Conservation (phyloP, 164 flowering plant genomes). For the Vitis riparia region DNA sequence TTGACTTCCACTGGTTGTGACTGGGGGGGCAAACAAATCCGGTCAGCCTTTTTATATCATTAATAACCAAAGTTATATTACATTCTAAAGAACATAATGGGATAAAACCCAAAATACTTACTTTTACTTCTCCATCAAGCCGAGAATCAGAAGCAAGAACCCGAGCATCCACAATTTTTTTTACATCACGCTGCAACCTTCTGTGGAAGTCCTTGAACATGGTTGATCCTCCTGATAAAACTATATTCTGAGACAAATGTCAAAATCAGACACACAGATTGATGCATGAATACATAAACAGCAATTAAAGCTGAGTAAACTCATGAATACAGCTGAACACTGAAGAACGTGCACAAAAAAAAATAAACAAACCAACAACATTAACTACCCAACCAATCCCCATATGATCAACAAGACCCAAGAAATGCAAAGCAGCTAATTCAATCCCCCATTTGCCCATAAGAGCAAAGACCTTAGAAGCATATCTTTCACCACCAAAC, state of each 20-base stretch:
- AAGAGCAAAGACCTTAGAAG: no score
- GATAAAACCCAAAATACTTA: conserved; percentile 22
- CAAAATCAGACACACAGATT: background rate
- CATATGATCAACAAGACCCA: no score
- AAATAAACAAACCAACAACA: no score
- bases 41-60: background rate
- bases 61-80: background rate
- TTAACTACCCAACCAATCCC: no score
- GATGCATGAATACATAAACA: no score
- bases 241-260: conserved; percentile 67
- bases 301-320: no score
- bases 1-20: conserved; percentile 96
- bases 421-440: no score
- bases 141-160: conserved; percentile 72
- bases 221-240: conserved; percentile 97
- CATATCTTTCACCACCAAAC: no score
- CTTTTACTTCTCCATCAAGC: conserved; percentile 79
- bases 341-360: no score
- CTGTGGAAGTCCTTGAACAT: conserved; percentile 96
- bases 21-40: conserved; percentile 31
- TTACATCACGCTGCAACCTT: conserved; percentile 91
- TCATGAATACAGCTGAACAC: no score
- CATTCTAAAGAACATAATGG: background rate
- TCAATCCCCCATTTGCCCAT: no score
- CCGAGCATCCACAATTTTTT: conserved; percentile 94